A percentile compares a stretch with the other conserved stretches of the same genome.
Evolutionary conservation across 305 asterid genomes (phyloP).

Genomic region (Fraxinus floribunda): DNA sequence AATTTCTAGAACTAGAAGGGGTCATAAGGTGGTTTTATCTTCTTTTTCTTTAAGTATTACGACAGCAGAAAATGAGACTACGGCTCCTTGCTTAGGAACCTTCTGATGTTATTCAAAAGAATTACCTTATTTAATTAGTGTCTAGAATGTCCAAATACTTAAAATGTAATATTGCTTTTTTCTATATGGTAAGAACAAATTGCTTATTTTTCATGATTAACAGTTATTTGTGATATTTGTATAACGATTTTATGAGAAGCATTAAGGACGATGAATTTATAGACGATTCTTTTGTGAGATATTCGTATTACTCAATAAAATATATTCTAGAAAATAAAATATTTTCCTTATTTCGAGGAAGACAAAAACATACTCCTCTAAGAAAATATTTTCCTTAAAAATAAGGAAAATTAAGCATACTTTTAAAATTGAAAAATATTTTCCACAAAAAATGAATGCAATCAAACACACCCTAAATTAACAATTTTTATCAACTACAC

Average conservation of each 20-base stretch:
- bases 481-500: no score
- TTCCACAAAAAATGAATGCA: no score
- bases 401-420: no score
- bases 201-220: background rate
- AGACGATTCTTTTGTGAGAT: background rate
- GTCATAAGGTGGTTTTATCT: background rate
- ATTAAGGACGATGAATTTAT: no score
- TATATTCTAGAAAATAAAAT: no score
- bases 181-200: background rate
- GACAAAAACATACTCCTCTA: no score
- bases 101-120: background rate
- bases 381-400: no score
- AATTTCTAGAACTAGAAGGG: background rate
- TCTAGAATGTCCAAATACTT: background rate
- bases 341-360: no score
- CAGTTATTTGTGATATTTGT: background rate
- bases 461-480: no score
- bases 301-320: no score
- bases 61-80: background rate
- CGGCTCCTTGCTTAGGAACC: background rate
- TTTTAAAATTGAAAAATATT: no score
- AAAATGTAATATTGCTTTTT: background rate
- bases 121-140: background rate
- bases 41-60: background rate
- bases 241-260: no score